These are phyloP conservation scores for Scedosporium minutisporum DNA, from an alignment of 2,329 filamentous ascomycete genomes.

Conservation along the genomic window DNA sequence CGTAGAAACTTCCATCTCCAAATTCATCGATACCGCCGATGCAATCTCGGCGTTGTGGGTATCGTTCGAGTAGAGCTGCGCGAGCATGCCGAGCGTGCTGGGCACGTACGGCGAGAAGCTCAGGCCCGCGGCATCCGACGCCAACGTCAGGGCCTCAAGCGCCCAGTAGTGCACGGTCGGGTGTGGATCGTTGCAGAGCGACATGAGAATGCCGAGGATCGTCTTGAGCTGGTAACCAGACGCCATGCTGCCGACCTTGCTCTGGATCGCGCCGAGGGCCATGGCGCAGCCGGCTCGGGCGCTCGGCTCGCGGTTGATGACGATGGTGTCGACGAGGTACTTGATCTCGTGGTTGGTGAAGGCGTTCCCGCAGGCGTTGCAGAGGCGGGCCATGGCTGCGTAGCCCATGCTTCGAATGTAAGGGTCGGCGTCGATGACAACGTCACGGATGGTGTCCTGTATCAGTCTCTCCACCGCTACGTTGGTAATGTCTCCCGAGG, in stretches of 20 bases:
- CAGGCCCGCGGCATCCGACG: conserved; percentile 84
- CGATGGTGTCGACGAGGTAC: conserved; percentile 84
- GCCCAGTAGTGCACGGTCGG: conserved; percentile 96
- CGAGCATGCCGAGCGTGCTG: conserved; percentile 84
- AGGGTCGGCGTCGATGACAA: conserved; percentile 74
- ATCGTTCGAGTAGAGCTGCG: conserved; percentile 84
- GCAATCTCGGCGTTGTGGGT: conserved; percentile 79
- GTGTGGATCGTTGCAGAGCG: conserved; percentile 88
- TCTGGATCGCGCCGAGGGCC: conserved; percentile 86
- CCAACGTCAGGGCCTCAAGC: conserved; percentile 73
- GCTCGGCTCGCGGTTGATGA: conserved; percentile 85
- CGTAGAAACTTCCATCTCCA: conserved; percentile 77
- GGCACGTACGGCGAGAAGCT: conserved; percentile 87
- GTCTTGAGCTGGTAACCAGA: conserved; percentile 94
- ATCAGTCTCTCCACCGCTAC: conserved; percentile 73
- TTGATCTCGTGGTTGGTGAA: conserved; percentile 90
- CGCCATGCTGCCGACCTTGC: conserved; percentile 94
- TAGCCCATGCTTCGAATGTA: conserved; percentile 80
- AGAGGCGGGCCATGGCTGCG: conserved; percentile 75
- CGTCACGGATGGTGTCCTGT: conserved; percentile 62
- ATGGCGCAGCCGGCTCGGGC: conserved; percentile 90
- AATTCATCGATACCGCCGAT: conserved; percentile 75
- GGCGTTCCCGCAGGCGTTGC: conserved; percentile 71
- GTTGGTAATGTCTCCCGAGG: conserved; percentile 63
- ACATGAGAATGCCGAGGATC: conserved; percentile 97